phyloP scores from a whole-genome alignment of 768 basidiomycete genomes.

The Suillus placidus region DNA sequence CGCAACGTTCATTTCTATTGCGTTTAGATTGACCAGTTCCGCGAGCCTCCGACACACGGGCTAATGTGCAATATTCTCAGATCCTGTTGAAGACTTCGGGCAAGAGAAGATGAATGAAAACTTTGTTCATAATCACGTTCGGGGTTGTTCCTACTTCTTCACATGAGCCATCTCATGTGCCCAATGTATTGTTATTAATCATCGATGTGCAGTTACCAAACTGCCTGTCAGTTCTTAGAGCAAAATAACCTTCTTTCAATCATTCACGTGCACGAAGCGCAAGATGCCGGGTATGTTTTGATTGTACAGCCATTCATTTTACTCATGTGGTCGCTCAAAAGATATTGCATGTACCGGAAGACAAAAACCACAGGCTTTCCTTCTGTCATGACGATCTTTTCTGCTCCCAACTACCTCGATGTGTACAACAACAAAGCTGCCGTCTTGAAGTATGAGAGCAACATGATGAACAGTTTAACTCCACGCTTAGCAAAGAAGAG shows the following conservation, averaged over 20 bases:
- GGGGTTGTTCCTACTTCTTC: conserved; percentile 66
- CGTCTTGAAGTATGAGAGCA: conserved; percentile 40
- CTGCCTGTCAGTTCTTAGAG: conserved; percentile 96
- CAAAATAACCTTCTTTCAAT: conserved; percentile 95
- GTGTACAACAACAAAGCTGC: too few relatives aligned
- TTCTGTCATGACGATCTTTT: too few relatives aligned
- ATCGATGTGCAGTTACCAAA: conserved; percentile 71
- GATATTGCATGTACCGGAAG: too few relatives aligned
- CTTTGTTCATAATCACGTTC: conserved; percentile 42
- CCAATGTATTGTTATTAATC: conserved; percentile 3
- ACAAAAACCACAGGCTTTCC: too few relatives aligned
- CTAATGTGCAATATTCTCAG: conserved; percentile 98
- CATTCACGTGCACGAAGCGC: conserved; percentile 97
- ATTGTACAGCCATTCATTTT: too few relatives aligned
- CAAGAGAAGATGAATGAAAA: conserved; percentile 81
- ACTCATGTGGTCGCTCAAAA: too few relatives aligned
- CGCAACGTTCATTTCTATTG: neutral
- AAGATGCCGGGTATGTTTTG: conserved; percentile 26
- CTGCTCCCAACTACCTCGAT: too few relatives aligned
- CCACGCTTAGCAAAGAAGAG: conserved; percentile 93
- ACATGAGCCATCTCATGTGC: conserved; percentile 49
- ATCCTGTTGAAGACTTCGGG: conserved; percentile 96
- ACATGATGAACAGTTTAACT: conserved; percentile 98
- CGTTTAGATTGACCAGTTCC: conserved; percentile 90
- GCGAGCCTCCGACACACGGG: conserved; percentile 95